Evolutionary conservation across 345 rosid species (phyloP).

Genomic region (Sonneratia alba): DNA sequence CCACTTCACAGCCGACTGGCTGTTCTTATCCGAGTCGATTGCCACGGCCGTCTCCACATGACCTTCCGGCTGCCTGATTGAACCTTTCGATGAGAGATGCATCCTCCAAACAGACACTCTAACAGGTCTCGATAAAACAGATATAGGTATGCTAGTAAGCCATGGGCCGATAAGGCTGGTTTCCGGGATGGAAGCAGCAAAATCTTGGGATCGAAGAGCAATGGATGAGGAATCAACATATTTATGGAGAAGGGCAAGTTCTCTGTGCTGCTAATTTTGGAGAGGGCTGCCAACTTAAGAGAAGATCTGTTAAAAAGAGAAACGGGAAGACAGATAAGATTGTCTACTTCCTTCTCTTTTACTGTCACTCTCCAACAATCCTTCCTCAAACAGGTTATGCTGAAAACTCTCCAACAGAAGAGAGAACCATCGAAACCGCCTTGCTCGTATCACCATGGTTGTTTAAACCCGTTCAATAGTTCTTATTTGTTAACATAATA

Average conservation of each 20-base stretch:
- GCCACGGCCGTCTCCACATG: constrained; percentile 31
- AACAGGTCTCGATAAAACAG: not conserved
- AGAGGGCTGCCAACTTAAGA: not conserved
- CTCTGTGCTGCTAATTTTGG: not conserved
- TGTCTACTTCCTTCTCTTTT: not conserved
- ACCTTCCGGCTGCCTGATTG: not conserved
- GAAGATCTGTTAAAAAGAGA: not conserved
- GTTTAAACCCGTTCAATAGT: too few relatives aligned
- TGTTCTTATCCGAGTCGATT: constrained; percentile 36
- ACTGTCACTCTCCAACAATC: too few relatives aligned
- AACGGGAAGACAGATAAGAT: not conserved
- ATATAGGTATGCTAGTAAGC: not conserved
- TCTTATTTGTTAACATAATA: too few relatives aligned
- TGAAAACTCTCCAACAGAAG: too few relatives aligned
- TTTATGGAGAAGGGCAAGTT: not conserved
- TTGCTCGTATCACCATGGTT: too few relatives aligned
- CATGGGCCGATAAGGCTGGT: not conserved
- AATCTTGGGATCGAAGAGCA: not conserved
- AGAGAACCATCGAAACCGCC: too few relatives aligned
- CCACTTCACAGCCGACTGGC: constrained; percentile 53
- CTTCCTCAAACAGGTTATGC: too few relatives aligned
- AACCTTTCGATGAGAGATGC: not conserved
- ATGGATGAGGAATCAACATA: not conserved
- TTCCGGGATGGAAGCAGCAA: not conserved
- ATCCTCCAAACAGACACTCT: not conserved